Evolutionary conservation across 306 rosid species (phyloP).

Genomic region (Rosa persica): DNA sequence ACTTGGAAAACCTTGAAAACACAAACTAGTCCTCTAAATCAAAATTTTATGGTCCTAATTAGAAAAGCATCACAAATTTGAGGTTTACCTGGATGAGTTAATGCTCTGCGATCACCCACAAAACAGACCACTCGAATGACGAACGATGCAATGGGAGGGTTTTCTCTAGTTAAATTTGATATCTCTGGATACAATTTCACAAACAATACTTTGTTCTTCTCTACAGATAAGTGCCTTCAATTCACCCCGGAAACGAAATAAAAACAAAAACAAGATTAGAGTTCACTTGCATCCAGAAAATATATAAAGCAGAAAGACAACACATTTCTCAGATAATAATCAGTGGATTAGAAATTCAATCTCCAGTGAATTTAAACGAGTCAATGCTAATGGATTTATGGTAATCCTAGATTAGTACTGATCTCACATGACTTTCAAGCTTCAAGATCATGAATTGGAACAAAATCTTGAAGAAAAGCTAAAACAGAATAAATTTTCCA

Average conservation of each 20-base stretch:
- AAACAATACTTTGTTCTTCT: constrained; percentile 74
- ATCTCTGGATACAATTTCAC: constrained; percentile 84
- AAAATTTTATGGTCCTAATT: neutral
- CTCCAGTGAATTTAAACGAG: too few relatives aligned
- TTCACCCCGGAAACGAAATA: constrained; percentile 1
- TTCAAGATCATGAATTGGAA: neutral
- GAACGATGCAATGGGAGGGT: constrained; percentile 96
- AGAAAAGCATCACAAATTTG: neutral
- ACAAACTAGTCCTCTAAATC: neutral
- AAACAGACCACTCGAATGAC: constrained; percentile 69
- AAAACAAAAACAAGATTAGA: neutral
- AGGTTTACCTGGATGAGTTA: constrained; percentile 76
- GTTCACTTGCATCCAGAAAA: neutral
- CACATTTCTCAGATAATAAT: constrained; percentile 11
- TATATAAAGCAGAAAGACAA: neutral
- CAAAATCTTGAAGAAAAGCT: neutral
- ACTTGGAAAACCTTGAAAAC: neutral
- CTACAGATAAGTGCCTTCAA: constrained; percentile 91
- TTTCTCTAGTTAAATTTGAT: constrained; percentile 74
- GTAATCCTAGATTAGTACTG: neutral
- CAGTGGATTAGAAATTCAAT: neutral
- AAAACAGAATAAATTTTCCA: neutral
- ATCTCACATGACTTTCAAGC: neutral
- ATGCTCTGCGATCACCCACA: constrained; percentile 71
- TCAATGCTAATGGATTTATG: neutral